Percentiles rank a stretch among this genome's conserved stretches.
Evolutionary conservation across 768 basidiomycete genomes (phyloP).

Genomic region (Macrolepiota dolichaula): DNA sequence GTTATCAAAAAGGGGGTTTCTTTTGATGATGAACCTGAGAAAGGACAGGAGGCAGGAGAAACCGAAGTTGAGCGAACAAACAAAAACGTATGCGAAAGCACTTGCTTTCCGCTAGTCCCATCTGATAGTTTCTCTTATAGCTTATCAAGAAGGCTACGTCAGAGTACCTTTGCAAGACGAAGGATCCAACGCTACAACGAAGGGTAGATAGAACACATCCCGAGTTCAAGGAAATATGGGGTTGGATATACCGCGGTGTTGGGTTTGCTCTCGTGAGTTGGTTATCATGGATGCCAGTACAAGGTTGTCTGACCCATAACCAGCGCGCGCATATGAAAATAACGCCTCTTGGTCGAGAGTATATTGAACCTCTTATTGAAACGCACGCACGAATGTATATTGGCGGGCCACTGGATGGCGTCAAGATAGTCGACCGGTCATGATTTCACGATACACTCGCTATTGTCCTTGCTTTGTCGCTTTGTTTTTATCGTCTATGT

Average conservation of each 20-base stretch:
- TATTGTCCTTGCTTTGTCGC: neutral
- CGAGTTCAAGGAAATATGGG: slow-evolving; percentile 50
- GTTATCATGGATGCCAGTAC: neutral
- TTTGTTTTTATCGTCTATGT: neutral
- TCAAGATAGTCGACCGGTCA: neutral
- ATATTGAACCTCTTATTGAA: slow-evolving; percentile 37
- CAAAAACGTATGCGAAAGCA: slow-evolving; percentile 43
- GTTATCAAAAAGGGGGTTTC: slow-evolving; percentile 16
- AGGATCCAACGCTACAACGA: slow-evolving; percentile 29
- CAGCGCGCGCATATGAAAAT: slow-evolving; percentile 43
- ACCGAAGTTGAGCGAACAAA: slow-evolving; percentile 51
- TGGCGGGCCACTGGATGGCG: neutral
- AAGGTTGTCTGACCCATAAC: slow-evolving; percentile 2
- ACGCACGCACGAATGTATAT: slow-evolving; percentile 44
- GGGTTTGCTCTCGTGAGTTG: slow-evolving; percentile 46
- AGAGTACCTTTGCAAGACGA: slow-evolving; percentile 34
- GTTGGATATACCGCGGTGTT: slow-evolving; percentile 43
- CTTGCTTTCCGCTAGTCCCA: neutral
- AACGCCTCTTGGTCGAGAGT: slow-evolving; percentile 29
- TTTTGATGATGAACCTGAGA: slow-evolving; percentile 14
- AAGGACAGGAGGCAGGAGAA: slow-evolving; percentile 26
- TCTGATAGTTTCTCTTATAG: slow-evolving; percentile 22
- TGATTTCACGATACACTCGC: neutral
- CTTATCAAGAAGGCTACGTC: slow-evolving; percentile 41
- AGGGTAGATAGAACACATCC: slow-evolving; percentile 41